These are phyloP conservation scores for Ceratobasidium sp. DNA, from an alignment of 1,284 basidiomycete species.

Conservation along the genomic window DNA sequence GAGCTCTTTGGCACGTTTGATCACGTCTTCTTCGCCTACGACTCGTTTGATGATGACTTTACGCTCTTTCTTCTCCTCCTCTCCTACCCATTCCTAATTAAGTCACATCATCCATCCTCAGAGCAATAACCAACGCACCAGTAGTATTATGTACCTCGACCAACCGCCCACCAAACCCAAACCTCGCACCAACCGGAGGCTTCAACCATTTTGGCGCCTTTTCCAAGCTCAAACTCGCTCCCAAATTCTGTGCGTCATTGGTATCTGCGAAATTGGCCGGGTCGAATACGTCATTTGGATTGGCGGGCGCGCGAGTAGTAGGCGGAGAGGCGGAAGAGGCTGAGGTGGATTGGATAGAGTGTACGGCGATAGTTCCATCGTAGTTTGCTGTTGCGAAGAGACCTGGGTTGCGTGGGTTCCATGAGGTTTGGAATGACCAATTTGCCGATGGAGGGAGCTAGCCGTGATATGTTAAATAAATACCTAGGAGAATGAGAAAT, in stretches of 20 bases:
- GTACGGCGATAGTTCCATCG: slow-evolving; percentile 84
- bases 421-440: slow-evolving; percentile 98
- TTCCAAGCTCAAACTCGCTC: slow-evolving; percentile 82
- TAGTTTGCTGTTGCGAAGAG: slow-evolving; percentile 89
- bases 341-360: slow-evolving; percentile 89
- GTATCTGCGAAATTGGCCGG: slow-evolving; percentile 38
- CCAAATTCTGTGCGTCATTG: slow-evolving; percentile 59
- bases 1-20: slow-evolving; percentile 82
- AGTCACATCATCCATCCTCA: slow-evolving; percentile 53
- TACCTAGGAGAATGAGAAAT: background rate
- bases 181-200: slow-evolving; percentile 84
- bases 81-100: slow-evolving; percentile 60
- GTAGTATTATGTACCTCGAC: slow-evolving; percentile 77
- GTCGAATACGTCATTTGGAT: slow-evolving; percentile 77
- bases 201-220: slow-evolving; percentile 97
- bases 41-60: slow-evolving; percentile 83
- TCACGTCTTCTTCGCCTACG: slow-evolving; percentile 82
- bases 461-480: no score
- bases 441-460: slow-evolving; percentile 93
- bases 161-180: slow-evolving; percentile 94
- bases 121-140: slow-evolving; percentile 2
- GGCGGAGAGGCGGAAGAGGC: slow-evolving; percentile 51
- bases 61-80: slow-evolving; percentile 83
- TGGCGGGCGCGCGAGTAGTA: slow-evolving; percentile 72
- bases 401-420: slow-evolving; percentile 96